Evolutionary conservation across 441 rosid species (phyloP).

Genomic region (Brassica balearica): DNA sequence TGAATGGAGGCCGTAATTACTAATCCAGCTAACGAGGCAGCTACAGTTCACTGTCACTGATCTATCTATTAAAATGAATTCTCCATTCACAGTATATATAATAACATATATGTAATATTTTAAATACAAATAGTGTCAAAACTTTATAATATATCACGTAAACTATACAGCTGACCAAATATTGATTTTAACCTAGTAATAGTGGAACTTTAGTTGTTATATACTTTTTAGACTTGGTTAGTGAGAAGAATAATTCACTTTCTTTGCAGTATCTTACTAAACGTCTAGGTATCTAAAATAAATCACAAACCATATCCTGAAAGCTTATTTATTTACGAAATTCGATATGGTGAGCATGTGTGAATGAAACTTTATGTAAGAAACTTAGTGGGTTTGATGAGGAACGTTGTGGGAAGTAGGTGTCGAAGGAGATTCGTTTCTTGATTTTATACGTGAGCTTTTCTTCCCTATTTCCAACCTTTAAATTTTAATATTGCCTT

Average conservation of each 20-base stretch:
- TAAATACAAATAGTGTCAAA: background rate
- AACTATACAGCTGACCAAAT: background rate
- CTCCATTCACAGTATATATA: too few species aligned
- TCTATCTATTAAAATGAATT: background rate
- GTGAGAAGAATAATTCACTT: background rate
- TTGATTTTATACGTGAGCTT: conserved; percentile 30
- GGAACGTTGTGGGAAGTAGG: conserved; percentile 38
- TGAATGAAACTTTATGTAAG: conserved; percentile 39
- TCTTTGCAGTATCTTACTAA: background rate
- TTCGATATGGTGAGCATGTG: conserved; percentile 37
- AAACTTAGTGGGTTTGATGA: conserved; percentile 33
- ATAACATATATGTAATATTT: too few species aligned
- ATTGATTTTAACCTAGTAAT: background rate
- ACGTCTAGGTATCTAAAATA: background rate
- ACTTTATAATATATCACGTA: background rate
- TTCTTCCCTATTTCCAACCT: conserved; percentile 47
- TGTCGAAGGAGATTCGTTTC: conserved; percentile 49
- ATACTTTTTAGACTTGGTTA: conserved; percentile 16
- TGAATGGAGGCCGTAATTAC: background rate
- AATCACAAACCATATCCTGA: background rate
- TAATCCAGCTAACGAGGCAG: conserved; percentile 31
- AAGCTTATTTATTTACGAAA: conserved; percentile 2
- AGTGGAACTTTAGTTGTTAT: conserved; percentile 9
- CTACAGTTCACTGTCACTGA: conserved; percentile 38
- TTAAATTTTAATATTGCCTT: conserved; percentile 14